Evolutionary conservation across 768 basidiomycete genomes (phyloP).

Genomic region (Suillus fuscotomentosus): DNA sequence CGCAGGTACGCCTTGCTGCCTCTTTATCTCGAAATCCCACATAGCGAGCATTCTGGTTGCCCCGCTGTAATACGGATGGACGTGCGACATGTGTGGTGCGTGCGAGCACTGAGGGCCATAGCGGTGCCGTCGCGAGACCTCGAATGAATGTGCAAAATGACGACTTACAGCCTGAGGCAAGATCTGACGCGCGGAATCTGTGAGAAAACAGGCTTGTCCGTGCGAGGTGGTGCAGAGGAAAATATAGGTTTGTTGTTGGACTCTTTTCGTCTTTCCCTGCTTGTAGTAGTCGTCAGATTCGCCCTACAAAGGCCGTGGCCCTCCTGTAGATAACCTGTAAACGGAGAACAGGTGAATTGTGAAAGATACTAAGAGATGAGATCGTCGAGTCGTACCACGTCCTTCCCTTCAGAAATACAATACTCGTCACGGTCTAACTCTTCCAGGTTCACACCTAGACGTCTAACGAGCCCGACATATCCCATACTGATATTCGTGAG

Average conservation of each 20-base stretch:
- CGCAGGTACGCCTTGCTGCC: slow-evolving; percentile 28
- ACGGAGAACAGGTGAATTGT: slow-evolving; percentile 6
- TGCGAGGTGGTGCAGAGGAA: slow-evolving; percentile 37
- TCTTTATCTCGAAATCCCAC: slow-evolving; percentile 50
- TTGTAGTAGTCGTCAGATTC: slow-evolving; percentile 5
- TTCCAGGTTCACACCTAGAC: slow-evolving; percentile 69
- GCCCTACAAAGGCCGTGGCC: slow-evolving; percentile 37
- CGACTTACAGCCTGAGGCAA: slow-evolving; percentile 53
- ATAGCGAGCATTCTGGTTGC: slow-evolving; percentile 45
- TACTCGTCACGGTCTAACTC: slow-evolving; percentile 75
- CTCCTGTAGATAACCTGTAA: slow-evolving; percentile 56
- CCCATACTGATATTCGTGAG: slow-evolving; percentile 52
- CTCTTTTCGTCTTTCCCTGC: slow-evolving; percentile 52
- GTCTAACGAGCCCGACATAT: slow-evolving; percentile 63
- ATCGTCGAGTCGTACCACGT: slow-evolving; percentile 66
- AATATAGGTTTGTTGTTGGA: slow-evolving; percentile 38
- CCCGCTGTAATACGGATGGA: slow-evolving; percentile 60
- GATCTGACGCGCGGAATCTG: slow-evolving; percentile 62
- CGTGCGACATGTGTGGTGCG: slow-evolving; percentile 65
- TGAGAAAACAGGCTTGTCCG: slow-evolving; percentile 62
- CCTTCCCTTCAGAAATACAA: slow-evolving; percentile 61
- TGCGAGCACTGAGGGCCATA: slow-evolving; percentile 51
- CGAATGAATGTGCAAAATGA: not conserved
- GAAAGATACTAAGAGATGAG: slow-evolving; percentile 49
- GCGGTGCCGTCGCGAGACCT: not conserved